Percentiles rank a stretch among this genome's conserved stretches.
phyloP scores from a whole-genome alignment of 768 basidiomycete genomes.

The Kwoniella sp. region DNA sequence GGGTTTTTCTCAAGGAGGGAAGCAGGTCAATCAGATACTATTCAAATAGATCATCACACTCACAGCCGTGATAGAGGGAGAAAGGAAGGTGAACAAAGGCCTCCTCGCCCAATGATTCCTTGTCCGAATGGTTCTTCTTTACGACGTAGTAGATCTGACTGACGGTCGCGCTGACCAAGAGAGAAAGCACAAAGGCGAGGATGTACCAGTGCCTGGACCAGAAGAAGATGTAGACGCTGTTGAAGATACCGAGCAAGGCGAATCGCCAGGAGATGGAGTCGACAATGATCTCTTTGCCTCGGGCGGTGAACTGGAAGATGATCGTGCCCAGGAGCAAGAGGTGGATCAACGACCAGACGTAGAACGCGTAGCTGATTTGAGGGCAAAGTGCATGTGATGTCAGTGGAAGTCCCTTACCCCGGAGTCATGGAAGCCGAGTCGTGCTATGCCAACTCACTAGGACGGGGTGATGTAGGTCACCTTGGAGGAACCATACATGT shows the following conservation, averaged over 20 bases:
- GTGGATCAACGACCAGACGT: conserved; percentile 78
- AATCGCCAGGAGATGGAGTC: conserved; percentile 91
- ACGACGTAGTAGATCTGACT: conserved; percentile 92
- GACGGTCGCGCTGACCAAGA: conserved; percentile 79
- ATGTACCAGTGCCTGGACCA: conserved; percentile 76
- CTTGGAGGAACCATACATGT: conserved; percentile 51
- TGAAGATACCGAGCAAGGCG: conserved; percentile 81
- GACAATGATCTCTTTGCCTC: conserved; percentile 75
- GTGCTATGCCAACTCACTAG: conserved; percentile 59
- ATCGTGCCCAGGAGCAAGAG: conserved; percentile 85
- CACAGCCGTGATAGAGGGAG: conserved; percentile 82
- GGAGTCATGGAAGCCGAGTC: neutral
- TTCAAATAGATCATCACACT: conserved; percentile 24
- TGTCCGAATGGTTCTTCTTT: conserved; percentile 73
- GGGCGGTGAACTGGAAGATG: conserved; percentile 61
- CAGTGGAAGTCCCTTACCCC: neutral
- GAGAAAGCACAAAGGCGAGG: conserved; percentile 78
- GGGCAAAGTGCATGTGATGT: neutral
- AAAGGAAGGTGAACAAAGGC: conserved; percentile 93
- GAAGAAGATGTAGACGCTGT: conserved; percentile 83
- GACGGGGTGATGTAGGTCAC: conserved; percentile 90
- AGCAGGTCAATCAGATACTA: conserved; percentile 54
- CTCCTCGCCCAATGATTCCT: conserved; percentile 72
- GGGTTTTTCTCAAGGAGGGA: conserved; percentile 68
- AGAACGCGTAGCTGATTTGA: conserved; percentile 26